Evolutionary conservation across 2,329 filamentous ascomycete species (phyloP), one percentile per base, ranked within the genome.

Genomic region (Metarhizium robertsii): DNA sequence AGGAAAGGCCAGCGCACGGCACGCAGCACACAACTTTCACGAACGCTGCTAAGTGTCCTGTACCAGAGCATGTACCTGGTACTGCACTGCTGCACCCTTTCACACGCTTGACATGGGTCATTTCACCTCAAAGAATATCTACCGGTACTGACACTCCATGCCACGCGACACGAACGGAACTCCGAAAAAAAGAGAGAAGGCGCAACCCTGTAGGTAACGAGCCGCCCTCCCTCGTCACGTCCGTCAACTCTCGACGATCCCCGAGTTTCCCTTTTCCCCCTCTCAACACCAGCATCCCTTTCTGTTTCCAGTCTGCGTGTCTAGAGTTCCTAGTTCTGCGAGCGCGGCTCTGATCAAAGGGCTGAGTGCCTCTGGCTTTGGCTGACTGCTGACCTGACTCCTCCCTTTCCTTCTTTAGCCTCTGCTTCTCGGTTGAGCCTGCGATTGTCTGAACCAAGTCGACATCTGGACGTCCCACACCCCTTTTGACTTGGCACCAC

Each of bases 161-260:
- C 52, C 52, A 54, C 52, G 52, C 52, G 52, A 48, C 52, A 54
- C 52, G 32, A 50, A 14, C 32, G 14, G 14, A 32, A 14, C 34
- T 20, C 13, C 30, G 13, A 49, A 53, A 20, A 13, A 40, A n/a
- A 53, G 40, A 32, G 51, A 18, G n/a, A 45, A 20, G 42, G n/a
- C 16, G 42, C 51, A 53, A 53, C 45, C 20, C 14, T 29, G 25
- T 8, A 32, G 13, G n/a, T 16, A 16, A 40, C 14, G 10, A 40
- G 38, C 8, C 38, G 32, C 40, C 42, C 42, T 45, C 50, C 36
- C 38, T 52, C 11, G 38, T 45, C 38, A 11, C 16, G 20, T 52
- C 25, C 43, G 20, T 45, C 42, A 45, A 45, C 16, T 11, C 13
- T 18, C 36, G 38, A 40, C 34, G 13, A 36, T 36, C 8, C 6